Evolutionary conservation across 2,329 filamentous ascomycete genomes (phyloP).

Genomic region (Beauveria varroae): DNA sequence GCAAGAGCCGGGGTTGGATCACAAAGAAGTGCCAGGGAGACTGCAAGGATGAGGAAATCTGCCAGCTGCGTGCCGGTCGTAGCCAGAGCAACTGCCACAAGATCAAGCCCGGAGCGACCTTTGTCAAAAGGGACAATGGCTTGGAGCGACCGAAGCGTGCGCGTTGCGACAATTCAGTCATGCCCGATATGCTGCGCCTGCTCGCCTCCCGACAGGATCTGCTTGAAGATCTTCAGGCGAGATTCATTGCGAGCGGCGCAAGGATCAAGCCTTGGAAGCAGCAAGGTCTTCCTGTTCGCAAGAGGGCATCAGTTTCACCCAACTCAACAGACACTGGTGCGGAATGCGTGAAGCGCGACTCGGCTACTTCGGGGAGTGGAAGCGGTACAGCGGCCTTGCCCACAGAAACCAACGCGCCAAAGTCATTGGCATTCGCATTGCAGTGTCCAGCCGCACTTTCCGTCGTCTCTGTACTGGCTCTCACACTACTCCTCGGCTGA

Average conservation of each 20-base stretch:
- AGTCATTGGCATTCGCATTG: neutral
- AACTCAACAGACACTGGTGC: neutral
- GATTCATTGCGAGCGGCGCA: neutral
- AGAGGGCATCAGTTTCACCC: neutral
- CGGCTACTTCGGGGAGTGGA: neutral
- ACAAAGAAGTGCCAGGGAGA: conserved; percentile 31
- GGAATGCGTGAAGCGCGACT: neutral
- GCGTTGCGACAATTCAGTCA: conserved; percentile 24
- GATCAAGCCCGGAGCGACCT: conserved; percentile 28
- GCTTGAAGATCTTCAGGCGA: conserved; percentile 19
- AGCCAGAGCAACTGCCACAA: conserved; percentile 44
- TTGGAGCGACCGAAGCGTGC: conserved; percentile 16
- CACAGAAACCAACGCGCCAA: neutral
- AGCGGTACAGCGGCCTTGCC: neutral
- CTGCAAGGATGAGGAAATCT: conserved; percentile 41
- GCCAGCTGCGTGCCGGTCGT: conserved; percentile 42
- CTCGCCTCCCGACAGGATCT: conserved; percentile 20
- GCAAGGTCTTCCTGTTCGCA: neutral
- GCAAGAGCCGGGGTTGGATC: conserved; percentile 41
- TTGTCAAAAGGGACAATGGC: conserved; percentile 23
- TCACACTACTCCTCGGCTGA: neutral
- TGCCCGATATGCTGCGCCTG: conserved; percentile 21
- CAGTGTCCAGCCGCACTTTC: neutral
- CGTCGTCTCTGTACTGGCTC: neutral
- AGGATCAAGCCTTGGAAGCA: conserved; percentile 3